Percentiles rank a stretch among this genome's conserved stretches.
Evolutionary conservation across 2,329 filamentous ascomycete genomes (phyloP).

Genomic region (Microdochium nivale): DNA sequence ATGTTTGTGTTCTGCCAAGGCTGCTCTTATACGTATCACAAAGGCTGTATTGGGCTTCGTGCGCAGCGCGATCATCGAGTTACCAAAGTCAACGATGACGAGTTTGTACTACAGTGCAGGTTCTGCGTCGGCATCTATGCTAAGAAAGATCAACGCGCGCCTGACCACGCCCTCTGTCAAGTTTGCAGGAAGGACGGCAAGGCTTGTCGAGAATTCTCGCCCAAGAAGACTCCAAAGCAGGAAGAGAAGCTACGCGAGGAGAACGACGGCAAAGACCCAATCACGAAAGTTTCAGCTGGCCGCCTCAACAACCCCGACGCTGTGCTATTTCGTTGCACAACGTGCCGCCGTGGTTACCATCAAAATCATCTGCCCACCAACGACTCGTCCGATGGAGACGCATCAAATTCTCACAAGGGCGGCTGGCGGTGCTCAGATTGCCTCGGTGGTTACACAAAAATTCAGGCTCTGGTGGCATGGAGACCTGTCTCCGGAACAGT

Average conservation of each 20-base stretch:
- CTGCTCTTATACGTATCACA: constrained; percentile 78
- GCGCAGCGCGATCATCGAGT: constrained; percentile 74
- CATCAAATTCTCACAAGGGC: constrained; percentile 9
- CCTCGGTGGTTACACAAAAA: constrained; percentile 51
- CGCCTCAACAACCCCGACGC: constrained; percentile 69
- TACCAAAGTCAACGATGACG: constrained; percentile 68
- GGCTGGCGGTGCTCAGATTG: constrained; percentile 80
- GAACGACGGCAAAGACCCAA: constrained; percentile 71
- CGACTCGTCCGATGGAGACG: constrained; percentile 12
- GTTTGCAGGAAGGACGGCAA: constrained; percentile 55
- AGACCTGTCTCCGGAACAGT: constrained; percentile 54
- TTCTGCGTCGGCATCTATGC: constrained; percentile 65
- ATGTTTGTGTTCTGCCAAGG: constrained; percentile 82
- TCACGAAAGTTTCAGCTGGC: constrained; percentile 50
- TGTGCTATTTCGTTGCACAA: constrained; percentile 74
- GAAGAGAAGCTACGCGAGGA: constrained; percentile 77
- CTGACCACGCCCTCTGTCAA: constrained; percentile 64
- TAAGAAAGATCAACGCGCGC: constrained; percentile 61
- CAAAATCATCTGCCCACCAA: constrained; percentile 65
- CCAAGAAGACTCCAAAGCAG: constrained; percentile 63
- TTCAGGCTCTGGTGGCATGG: constrained; percentile 82
- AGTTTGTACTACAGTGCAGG: constrained; percentile 85
- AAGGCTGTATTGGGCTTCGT: constrained; percentile 68
- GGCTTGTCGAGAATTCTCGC: constrained; percentile 68
- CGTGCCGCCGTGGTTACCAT: constrained; percentile 74